Base-by-base conservation (phyloP, 208 protist species). In the Zelonia costaricensis region DNA sequence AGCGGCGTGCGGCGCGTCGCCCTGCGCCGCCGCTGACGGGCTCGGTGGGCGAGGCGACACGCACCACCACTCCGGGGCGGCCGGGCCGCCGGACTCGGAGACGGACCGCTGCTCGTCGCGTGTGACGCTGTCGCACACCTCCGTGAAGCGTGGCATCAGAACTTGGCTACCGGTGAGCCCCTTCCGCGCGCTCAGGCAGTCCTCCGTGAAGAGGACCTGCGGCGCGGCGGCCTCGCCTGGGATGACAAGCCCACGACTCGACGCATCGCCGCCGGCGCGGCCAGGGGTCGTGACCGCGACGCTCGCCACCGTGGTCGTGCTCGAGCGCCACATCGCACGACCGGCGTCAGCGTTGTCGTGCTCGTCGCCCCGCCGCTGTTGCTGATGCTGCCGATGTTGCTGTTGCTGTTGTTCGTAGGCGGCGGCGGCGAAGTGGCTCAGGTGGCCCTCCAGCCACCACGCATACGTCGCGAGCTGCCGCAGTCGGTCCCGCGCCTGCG, bases 401-500 rank as follows among this genome's bases (percentile, higher is more conserved):
- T 25, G 52, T 25, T 31, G 39, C 31, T 31, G 30, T 39, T 56
- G 46, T 27, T 51, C 33, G 36, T 20, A 15, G 22, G n/a, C 12
- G 5, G 36, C 13, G 35, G 49, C 39, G 0, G 67, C 59, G 40
- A 76, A 76, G 63, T 69, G 33, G 49, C 62, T 53, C 12, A 89
- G 72, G 48, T 88, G 69, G 7, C 60, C 51, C 48, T 92, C 80
- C 27, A 92, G 65, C 64, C 66, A 88, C 38, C 53, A 60, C 63
- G 77, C 72, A 56, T 84, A 88, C 40, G 33, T 33, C 10, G 63
- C 27, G 25, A 82, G 69, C 15, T 63, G 36, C 20, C 38, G 39
- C 44, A 88, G 49, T 20, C 69, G 51, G 7, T 57, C 33, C 15
- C 62, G 48, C 47, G 69, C 22, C 39, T 9, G n/a, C 0, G 54